Percentiles rank a stretch among this genome's conserved stretches.
phyloP scores from a whole-genome alignment of 2,329 filamentous ascomycete genomes.

The Dothistroma pini region DNA sequence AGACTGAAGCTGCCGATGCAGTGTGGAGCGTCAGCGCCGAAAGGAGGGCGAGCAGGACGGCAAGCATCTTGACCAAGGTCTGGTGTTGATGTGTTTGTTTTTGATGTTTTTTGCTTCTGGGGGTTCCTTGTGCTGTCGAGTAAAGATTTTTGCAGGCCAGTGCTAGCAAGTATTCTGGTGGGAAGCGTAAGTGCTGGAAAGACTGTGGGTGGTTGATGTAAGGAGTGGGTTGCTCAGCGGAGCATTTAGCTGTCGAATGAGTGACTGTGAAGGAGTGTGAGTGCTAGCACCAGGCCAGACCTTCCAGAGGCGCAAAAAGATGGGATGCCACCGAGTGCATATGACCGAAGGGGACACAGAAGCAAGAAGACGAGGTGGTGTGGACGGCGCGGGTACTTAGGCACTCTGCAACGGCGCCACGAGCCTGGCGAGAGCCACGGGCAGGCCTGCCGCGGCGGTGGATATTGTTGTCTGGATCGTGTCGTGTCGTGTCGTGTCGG shows the following conservation, averaged over 20 bases:
- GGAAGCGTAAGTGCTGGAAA: background rate
- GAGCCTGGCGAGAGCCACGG: slow-evolving; percentile 10
- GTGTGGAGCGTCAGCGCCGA: slow-evolving; percentile 27
- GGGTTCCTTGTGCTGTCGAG: background rate
- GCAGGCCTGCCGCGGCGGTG: background rate
- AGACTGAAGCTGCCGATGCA: slow-evolving; percentile 31
- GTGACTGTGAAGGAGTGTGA: slow-evolving; percentile 27
- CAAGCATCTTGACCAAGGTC: slow-evolving; percentile 14
- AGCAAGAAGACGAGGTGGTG: slow-evolving; percentile 10
- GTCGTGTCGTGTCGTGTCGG: background rate
- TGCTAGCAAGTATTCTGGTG: slow-evolving; percentile 5
- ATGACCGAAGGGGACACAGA: slow-evolving; percentile 15
- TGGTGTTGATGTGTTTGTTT: slow-evolving; percentile 2
- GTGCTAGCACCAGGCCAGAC: slow-evolving; percentile 27
- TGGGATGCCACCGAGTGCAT: slow-evolving; percentile 20
- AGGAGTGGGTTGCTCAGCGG: slow-evolving; percentile 24
- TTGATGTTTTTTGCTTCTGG: background rate
- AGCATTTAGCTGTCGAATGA: slow-evolving; percentile 20
- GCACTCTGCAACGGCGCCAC: slow-evolving; percentile 13
- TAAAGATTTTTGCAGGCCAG: background rate
- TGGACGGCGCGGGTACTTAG: slow-evolving; percentile 20
- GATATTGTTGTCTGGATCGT: background rate
- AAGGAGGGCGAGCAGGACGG: slow-evolving; percentile 20
- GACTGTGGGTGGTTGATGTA: slow-evolving; percentile 13
- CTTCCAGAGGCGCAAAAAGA: slow-evolving; percentile 26